Evolutionary conservation across 2,329 filamentous ascomycete species (phyloP), one percentile per base, ranked within the genome.

Genomic region (Neofusicoccum laricinum): DNA sequence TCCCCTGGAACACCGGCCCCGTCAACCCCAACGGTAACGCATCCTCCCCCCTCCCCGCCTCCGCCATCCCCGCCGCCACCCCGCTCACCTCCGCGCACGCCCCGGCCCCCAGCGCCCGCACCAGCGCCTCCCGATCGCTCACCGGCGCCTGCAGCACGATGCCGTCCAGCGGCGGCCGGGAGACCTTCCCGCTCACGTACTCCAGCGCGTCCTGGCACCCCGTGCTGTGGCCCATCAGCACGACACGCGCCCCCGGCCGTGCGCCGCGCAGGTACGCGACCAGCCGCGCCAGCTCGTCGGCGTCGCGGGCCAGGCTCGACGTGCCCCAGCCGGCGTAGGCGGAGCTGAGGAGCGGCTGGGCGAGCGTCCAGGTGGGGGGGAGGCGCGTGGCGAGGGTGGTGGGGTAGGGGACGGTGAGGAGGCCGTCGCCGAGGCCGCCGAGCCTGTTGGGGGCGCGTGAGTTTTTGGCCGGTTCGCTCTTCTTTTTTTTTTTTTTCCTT

Each of bases 91-190:
- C 21, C 2, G 34, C 30, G 11, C 32, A 63, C 4, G 6, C 38
- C n/a, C 36, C 30, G 4, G 21, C 17, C 4, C 59, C 59, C 4
- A 63, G 25, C 17, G 61, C 50, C 11, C 32, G 12, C 11, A 51
- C 30, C 41, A 64, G 19, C 32, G 41, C 48, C 43, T 64, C 40
- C 15, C 45, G 48, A 30, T 64, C 51, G 1, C 87, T 91, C 3
- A 93, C 88, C 0, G 91, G 88, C 0, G 89, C 92, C 75, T 96
- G 93, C 63, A 97, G 78, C 49, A 97, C 89, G 55, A 88, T 88
- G 40, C 90, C 93, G 66, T 95, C 86, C 1, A 96, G 78, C 0
- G 65, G 78, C 76, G 5, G 77, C 66, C 49, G 78, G 71, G 63
- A n/a, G n/a, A n/a, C 66, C 34, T 67, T 71, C 49, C 53, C 38